Evolutionary conservation across 768 basidiomycete species (phyloP), one percentile per base, ranked within the genome.

Genomic region (Tubosaeta sp.): DNA sequence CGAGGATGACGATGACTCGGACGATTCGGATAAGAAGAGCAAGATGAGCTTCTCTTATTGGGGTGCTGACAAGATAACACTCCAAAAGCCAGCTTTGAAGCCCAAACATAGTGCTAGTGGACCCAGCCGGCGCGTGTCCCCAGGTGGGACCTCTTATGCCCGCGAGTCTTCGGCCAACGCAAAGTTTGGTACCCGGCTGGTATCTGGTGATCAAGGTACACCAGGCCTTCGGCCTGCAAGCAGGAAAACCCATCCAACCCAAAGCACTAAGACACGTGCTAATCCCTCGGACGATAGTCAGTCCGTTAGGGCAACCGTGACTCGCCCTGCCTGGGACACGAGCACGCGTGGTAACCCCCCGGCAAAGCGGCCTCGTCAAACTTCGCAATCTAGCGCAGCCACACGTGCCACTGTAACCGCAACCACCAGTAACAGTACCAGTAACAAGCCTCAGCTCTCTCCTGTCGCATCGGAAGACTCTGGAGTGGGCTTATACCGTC

Each of bases 21-120:
- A 89, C 58, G 87, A 91, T 60, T 91, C 88, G 11, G 90, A 91
- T 66, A 81, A 84, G 72, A 88, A 90, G 74, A 89, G 85, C 75
- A 92, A 91, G 68, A 91, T 92, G 90, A 89, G 87, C 73, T 92
- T 92, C 71, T 91, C 89, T 6, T 94, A 92, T 64, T 92, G 90
- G 89, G 90, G 90, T 22, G 90, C 90, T 29, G 90, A 93, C 73
- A 90, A 90, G 70, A 79, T 93, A 60, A 93, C 90, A 1, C 80
- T 93, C 19, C 87, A 90, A 66, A 87, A 87, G 59, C 87, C 90
- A 2, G 67, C 82, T 35, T 65, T 84, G 59, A 86, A 84, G 63
- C 68, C 69, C 32, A 67, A 67, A 22, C 56, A 64, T n/a, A 21
- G 55, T 24, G 63, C 71, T 71, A 53, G 61, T 58, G 36, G 72